phyloP scores from a whole-genome alignment of 345 rosid genomes.

The Lepidium sativum region DNA sequence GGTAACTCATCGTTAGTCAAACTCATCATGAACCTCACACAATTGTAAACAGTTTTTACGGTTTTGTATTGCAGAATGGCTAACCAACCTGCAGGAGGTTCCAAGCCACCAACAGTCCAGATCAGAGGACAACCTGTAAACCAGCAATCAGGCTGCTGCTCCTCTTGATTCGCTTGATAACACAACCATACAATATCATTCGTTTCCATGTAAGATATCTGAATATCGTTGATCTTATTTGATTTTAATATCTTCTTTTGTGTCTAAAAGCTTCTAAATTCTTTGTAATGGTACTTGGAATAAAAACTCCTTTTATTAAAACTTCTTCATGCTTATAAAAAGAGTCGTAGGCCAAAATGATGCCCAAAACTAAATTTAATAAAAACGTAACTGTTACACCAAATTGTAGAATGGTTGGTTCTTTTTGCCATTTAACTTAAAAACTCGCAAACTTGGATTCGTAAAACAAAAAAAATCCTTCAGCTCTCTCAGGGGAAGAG shows the following conservation, averaged over 20 bases:
- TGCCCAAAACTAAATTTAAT: too few relatives aligned
- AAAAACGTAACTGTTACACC: too few relatives aligned
- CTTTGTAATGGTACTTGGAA: constrained; percentile 22
- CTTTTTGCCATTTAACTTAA: not conserved
- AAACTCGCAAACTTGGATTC: constrained; percentile 5
- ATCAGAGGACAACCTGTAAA: constrained; percentile 89
- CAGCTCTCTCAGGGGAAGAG: constrained; percentile 11
- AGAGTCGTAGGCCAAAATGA: not conserved
- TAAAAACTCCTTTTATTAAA: constrained; percentile 3
- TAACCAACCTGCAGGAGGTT: constrained; percentile 69
- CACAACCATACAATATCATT: constrained; percentile 18
- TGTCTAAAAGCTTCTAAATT: constrained; percentile 17
- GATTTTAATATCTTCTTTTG: not conserved
- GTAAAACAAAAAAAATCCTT: constrained; percentile 14
- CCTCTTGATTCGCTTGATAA: constrained; percentile 37
- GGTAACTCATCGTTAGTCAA: constrained; percentile 22
- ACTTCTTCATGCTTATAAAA: not conserved
- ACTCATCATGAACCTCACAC: constrained; percentile 5
- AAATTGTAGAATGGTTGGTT: not conserved
- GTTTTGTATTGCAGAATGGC: constrained; percentile 65
- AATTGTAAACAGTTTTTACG: not conserved
- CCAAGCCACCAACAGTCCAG: constrained; percentile 88
- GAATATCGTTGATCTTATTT: constrained; percentile 3
- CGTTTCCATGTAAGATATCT: constrained; percentile 19
- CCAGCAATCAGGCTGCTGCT: constrained; percentile 95